Base-by-base conservation (phyloP, 768 basidiomycete genomes). In the Cystofilobasidium capitatum region DNA sequence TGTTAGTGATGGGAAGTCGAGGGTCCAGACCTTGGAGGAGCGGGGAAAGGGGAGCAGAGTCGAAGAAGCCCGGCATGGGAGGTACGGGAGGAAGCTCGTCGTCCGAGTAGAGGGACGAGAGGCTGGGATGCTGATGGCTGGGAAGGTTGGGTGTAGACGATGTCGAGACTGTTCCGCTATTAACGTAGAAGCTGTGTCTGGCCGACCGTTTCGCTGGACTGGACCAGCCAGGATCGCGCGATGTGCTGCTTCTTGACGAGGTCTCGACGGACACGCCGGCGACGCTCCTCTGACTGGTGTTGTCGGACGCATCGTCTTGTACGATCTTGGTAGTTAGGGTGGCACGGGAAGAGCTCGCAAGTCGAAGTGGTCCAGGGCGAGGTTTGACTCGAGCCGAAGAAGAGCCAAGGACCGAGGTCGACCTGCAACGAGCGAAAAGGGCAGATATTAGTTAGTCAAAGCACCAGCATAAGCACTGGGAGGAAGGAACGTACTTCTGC, bases 1-100 rank as follows among this genome's bases (percentile, higher is more conserved):
- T 51, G 49, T 51, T 51, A 29, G 49, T 51, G 49, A 51, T 51
- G n/a, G 49, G 49, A n/a, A 51, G 49, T n/a, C 49, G 49, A n/a
- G 49, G 49, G 22, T 51, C 49, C 8, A 51, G 49, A 29, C 31
- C 49, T 29, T 51, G 49, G 10, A 51, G 49, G 5, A 26, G 49
- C 9, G 49, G 22, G 8, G 49, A 24, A 10, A 29, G 12, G 9
- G 49, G 49, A 8, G 24, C 24, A 29, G 24, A 51, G 6, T 45
- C 44, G 44, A 20, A 45, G 17, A 16, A n/a, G 8, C 17, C 17
- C 17, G 44, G 44, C 17, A 6, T 45, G 14, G 44, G 44, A 16
- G 44, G 44, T 16, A 45, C 44, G 6, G 44, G 44, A 16, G 44
- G 44, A n/a, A 45, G 44, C 8, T n/a, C 44, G 6, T 20, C 17